These are phyloP conservation scores for Geosmithia putterillii DNA, from an alignment of 2,329 filamentous ascomycete species.

Conservation along the genomic window DNA sequence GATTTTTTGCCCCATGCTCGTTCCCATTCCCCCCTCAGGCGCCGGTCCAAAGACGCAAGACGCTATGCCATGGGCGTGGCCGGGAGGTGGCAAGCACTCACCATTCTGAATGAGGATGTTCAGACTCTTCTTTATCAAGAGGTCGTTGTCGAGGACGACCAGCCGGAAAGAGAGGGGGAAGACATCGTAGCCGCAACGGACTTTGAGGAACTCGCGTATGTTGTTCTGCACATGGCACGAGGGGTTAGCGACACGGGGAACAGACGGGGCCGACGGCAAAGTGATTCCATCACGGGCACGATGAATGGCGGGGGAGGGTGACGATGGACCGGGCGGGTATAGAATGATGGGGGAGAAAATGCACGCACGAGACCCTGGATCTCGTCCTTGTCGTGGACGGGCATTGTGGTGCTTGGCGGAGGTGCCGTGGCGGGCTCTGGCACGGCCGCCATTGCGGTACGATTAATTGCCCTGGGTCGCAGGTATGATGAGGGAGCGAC, in stretches of 20 bases:
- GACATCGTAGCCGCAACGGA: slow-evolving; percentile 95
- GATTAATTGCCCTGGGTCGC: slow-evolving; percentile 21
- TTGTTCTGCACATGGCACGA: slow-evolving; percentile 35
- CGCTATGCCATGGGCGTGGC: not conserved
- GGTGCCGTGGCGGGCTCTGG: slow-evolving; percentile 24
- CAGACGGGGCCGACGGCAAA: not conserved
- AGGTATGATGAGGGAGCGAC: slow-evolving; percentile 50
- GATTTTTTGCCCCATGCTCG: not conserved
- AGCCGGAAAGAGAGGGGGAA: slow-evolving; percentile 90
- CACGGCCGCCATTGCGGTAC: slow-evolving; percentile 18
- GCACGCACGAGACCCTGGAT: slow-evolving; percentile 61
- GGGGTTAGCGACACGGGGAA: slow-evolving; percentile 4
- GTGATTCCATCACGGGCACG: not conserved
- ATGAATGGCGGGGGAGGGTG: not conserved
- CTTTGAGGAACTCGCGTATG: slow-evolving; percentile 90
- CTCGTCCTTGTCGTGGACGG: slow-evolving; percentile 62
- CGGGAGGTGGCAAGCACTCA: slow-evolving; percentile 21
- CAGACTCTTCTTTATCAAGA: slow-evolving; percentile 94
- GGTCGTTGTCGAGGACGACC: slow-evolving; percentile 86
- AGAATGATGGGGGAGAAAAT: not conserved
- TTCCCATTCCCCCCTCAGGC: too few relatives aligned
- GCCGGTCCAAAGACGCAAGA: not conserved
- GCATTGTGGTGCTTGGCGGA: not conserved
- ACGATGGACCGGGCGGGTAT: not conserved
- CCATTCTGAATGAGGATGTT: slow-evolving; percentile 94